These are phyloP conservation scores for Coemansia sp. DNA, from an alignment of 192 early-diverging fungal genomes.

Conservation along the genomic window DNA sequence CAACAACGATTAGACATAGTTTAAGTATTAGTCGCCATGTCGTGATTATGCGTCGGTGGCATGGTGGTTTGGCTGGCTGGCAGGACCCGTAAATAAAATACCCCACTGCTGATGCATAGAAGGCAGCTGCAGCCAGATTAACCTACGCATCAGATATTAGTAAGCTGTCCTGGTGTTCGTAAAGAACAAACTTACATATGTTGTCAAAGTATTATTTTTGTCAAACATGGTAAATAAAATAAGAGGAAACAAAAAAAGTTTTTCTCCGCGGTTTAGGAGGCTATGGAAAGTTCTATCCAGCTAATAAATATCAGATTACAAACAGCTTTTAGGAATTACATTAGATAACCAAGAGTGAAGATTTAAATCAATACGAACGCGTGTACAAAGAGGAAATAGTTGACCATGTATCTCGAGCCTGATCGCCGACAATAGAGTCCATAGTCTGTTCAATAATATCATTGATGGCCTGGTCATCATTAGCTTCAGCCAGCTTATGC, in stretches of 20 bases:
- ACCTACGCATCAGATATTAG: constrained; percentile 1
- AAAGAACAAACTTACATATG: background rate
- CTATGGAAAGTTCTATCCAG: too few species aligned
- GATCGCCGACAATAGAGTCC: constrained; percentile 48
- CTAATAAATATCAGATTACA: too few species aligned
- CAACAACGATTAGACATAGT: background rate
- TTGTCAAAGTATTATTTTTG: background rate
- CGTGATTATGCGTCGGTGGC: background rate
- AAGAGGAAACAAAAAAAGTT: too few species aligned
- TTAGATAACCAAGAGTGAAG: background rate
- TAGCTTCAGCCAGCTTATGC: constrained; percentile 20
- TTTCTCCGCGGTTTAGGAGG: too few species aligned
- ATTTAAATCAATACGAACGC: constrained; percentile 8
- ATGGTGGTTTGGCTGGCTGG: background rate
- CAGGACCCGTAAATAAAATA: background rate
- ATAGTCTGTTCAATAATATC: constrained; percentile 32
- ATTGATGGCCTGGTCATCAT: constrained; percentile 8
- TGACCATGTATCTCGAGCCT: constrained; percentile 40
- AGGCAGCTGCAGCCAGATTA: background rate
- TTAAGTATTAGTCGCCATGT: constrained; percentile 1
- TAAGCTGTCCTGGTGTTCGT: background rate
- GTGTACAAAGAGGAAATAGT: constrained; percentile 33
- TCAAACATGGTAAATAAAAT: too few species aligned
- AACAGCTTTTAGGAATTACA: background rate
- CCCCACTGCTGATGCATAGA: constrained; percentile 1